phyloP scores from a whole-genome alignment of 768 basidiomycete genomes.

The Macrolepiota albuminosa region DNA sequence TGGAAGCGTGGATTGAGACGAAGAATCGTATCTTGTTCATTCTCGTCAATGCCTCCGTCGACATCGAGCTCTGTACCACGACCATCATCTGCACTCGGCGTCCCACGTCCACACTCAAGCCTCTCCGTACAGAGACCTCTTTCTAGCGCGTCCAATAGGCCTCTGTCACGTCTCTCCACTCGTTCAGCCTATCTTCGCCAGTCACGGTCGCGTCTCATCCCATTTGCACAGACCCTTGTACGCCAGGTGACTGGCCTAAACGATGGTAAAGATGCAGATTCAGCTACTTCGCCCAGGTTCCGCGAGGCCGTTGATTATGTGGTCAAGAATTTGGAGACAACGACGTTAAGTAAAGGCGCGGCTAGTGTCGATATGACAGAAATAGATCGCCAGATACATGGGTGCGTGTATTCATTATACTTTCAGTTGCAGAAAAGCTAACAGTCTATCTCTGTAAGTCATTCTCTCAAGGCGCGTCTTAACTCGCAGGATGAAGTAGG shows the following conservation, averaged over 20 bases:
- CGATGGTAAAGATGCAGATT: constrained; percentile 33
- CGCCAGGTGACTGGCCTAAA: constrained; percentile 49
- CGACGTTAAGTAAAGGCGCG: constrained; percentile 49
- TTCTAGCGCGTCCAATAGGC: constrained; percentile 26
- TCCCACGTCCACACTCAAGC: constrained; percentile 20
- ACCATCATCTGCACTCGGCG: constrained; percentile 40
- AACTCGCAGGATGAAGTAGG: constrained; percentile 59
- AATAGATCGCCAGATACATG: constrained; percentile 52
- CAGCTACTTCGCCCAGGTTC: constrained; percentile 29
- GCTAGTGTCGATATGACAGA: constrained; percentile 50
- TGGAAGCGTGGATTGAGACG: background rate
- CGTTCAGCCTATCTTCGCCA: constrained; percentile 22
- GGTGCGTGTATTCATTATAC: constrained; percentile 36
- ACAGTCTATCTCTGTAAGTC: constrained; percentile 29
- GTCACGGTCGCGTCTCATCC: constrained; percentile 49
- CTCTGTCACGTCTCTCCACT: constrained; percentile 43
- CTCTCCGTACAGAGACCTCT: constrained; percentile 20
- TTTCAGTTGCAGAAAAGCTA: background rate
- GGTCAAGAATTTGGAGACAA: constrained; percentile 54
- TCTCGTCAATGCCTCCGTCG: constrained; percentile 19
- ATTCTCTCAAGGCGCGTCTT: constrained; percentile 64
- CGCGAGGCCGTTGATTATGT: constrained; percentile 50
- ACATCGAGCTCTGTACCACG: constrained; percentile 20
- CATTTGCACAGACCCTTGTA: constrained; percentile 49
- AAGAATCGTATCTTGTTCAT: constrained; percentile 1